Base-by-base conservation (phyloP, 768 basidiomycete genomes). In the Psilocybe subaeruginosa region DNA sequence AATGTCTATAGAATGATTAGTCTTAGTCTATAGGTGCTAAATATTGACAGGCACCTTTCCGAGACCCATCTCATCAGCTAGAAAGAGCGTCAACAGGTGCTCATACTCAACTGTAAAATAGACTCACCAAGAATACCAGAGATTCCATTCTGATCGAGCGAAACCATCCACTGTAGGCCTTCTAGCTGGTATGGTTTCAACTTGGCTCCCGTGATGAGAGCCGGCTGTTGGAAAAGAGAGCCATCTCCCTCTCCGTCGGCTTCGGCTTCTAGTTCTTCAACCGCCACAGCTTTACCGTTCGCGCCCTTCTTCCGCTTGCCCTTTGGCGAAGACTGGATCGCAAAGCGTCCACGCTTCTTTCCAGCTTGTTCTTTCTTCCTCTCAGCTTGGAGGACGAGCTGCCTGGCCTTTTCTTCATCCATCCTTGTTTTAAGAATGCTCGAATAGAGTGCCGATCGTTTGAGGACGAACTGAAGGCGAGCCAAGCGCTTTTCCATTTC, bases 101-200 rank as follows among this genome's bases (percentile, higher is more conserved):
- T 33, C 16, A n/a, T 3, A 7, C 31, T 14, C 23, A n/a, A 12
- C 54, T 16, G 39, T 19, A n/a, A 29, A 35, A 12, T 12, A 43
- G 7, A 71, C 83, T 37, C 61, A 90, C 89, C 90, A 43, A 93
- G 66, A 60, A 93, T 93, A 0, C 92, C 92, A 0, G 87, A 88
- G 19, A 93, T 89, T 0, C 92, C 92, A 66, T 94, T 95, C 73
- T 91, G 85, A 71, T 93, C 89, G 14, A 97, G 75, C 9, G 88
- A 88, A 0, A 91, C 89, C 92, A 97, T 92, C 97, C 97, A 98
- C 63, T 96, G 92, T 14, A 97, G 84, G 0, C 97, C 97, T 54
- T 95, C 92, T 1, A 98, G 83, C 71, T 99, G 97, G 71, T 97
- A 98, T 35, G 89, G 84, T 69, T 95, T 94, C 62, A 99, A 74